Evolutionary conservation across 2,329 filamentous ascomycete species (phyloP).

Genomic region (Exophiala bonariae): DNA sequence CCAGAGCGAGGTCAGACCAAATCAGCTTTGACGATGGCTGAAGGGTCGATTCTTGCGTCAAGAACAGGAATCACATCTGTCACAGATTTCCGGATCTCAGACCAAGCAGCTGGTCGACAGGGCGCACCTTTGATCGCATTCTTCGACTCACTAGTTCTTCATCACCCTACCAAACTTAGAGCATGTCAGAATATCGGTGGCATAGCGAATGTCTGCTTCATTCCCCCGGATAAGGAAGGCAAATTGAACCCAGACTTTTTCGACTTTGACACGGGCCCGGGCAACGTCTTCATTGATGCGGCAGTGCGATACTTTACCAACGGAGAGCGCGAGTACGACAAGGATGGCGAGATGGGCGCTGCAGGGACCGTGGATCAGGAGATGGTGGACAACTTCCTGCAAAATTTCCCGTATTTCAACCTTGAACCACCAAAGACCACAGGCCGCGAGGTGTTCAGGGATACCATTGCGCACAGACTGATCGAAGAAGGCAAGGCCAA

Average conservation of each 20-base stretch:
- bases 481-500: conserved; percentile 48
- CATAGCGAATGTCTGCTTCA: conserved; percentile 62
- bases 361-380: conserved; percentile 51
- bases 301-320: conserved; percentile 56
- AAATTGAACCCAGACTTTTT: conserved; percentile 42
- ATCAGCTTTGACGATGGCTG: conserved; percentile 57
- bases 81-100: conserved; percentile 59
- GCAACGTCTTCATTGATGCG: conserved; percentile 58
- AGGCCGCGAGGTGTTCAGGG: conserved; percentile 60
- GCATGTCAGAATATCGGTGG: conserved; percentile 64
- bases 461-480: conserved; percentile 55
- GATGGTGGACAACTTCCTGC: conserved; percentile 54
- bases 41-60: conserved; percentile 56
- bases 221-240: conserved; percentile 47
- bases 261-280: conserved; percentile 59
- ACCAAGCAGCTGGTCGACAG: conserved; percentile 57
- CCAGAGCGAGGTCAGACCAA: conserved; percentile 48
- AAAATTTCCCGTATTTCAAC: conserved; percentile 50
- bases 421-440: conserved; percentile 58
- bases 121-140: conserved; percentile 59
- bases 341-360: conserved; percentile 52
- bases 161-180: conserved; percentile 57
- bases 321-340: conserved; percentile 52
- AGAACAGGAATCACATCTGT: conserved; percentile 60
- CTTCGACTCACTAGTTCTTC: conserved; percentile 57